Percentiles rank a stretch among this genome's conserved stretches.
Evolutionary conservation across 345 rosid genomes (phyloP).

Genomic region (Streptanthus diversifolius): DNA sequence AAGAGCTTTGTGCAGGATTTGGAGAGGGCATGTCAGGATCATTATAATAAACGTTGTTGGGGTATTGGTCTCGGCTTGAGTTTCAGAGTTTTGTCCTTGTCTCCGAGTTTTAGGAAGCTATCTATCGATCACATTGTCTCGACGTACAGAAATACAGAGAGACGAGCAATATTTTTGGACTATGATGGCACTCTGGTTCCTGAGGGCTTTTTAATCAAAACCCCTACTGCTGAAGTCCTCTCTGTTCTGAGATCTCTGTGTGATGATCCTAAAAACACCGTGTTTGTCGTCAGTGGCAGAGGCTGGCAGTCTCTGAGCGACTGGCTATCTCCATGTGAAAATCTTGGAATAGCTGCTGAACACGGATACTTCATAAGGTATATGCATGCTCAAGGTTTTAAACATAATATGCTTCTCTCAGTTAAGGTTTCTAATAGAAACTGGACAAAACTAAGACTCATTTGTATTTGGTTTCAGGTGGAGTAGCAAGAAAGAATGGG

Average conservation of each 20-base stretch:
- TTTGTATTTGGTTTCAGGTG: constrained; percentile 41
- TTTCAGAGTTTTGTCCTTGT: constrained; percentile 64
- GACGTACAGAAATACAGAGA: constrained; percentile 50
- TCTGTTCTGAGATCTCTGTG: constrained; percentile 53
- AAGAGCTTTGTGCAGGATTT: constrained; percentile 68
- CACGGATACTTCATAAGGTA: constrained; percentile 68
- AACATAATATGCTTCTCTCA: not conserved
- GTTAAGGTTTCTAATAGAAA: not conserved
- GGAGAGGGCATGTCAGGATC: constrained; percentile 67
- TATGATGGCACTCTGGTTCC: constrained; percentile 77
- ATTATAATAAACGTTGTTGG: constrained; percentile 74
- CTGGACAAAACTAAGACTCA: not conserved
- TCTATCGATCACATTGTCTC: constrained; percentile 56
- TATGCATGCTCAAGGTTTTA: not conserved
- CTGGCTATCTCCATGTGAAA: constrained; percentile 69
- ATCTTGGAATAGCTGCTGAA: constrained; percentile 76
- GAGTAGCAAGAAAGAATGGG: constrained; percentile 64
- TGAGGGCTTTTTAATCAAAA: constrained; percentile 51
- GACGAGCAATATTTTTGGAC: constrained; percentile 75
- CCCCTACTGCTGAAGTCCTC: constrained; percentile 54
- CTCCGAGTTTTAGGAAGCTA: constrained; percentile 68
- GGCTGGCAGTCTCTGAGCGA: constrained; percentile 53
- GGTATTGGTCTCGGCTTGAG: constrained; percentile 73
- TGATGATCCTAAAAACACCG: constrained; percentile 61
- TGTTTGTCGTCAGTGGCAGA: constrained; percentile 74